Conservation (phyloP, 305 asterid genomes). For the Fraxinus velutina region DNA sequence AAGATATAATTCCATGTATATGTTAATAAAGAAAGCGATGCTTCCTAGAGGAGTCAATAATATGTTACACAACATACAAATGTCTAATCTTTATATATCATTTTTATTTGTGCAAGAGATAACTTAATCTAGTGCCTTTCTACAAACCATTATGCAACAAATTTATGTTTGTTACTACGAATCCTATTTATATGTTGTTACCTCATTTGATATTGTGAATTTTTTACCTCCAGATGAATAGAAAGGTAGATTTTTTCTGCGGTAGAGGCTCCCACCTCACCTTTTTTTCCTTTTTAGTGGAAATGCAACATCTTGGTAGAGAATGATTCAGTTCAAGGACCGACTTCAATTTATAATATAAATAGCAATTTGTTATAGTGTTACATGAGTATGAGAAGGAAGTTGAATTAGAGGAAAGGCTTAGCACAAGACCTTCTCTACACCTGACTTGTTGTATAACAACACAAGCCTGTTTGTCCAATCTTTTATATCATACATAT, state of each 20-base stretch:
- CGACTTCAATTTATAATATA: background rate
- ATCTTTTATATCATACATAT: background rate
- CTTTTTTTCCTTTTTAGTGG: background rate
- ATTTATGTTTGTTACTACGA: background rate
- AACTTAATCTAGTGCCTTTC: background rate
- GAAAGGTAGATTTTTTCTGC: background rate
- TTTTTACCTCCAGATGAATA: background rate
- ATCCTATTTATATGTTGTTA: background rate
- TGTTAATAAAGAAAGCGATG: background rate
- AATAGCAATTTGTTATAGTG: background rate
- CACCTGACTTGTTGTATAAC: background rate
- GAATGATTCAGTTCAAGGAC: background rate
- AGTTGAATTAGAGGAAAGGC: background rate
- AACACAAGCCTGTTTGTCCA: background rate
- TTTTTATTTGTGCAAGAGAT: background rate
- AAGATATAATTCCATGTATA: background rate
- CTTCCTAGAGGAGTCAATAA: background rate
- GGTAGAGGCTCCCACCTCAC: background rate
- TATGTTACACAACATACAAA: background rate
- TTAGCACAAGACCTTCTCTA: background rate
- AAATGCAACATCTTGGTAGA: background rate
- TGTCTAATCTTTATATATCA: background rate
- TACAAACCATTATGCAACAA: background rate
- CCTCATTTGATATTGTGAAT: background rate
- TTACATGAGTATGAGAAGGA: background rate